A percentile compares a stretch with the other conserved stretches of the same genome.
Evolutionary conservation across 2,329 filamentous ascomycete genomes (phyloP).

Genomic region (Dichotomopilus funicola): DNA sequence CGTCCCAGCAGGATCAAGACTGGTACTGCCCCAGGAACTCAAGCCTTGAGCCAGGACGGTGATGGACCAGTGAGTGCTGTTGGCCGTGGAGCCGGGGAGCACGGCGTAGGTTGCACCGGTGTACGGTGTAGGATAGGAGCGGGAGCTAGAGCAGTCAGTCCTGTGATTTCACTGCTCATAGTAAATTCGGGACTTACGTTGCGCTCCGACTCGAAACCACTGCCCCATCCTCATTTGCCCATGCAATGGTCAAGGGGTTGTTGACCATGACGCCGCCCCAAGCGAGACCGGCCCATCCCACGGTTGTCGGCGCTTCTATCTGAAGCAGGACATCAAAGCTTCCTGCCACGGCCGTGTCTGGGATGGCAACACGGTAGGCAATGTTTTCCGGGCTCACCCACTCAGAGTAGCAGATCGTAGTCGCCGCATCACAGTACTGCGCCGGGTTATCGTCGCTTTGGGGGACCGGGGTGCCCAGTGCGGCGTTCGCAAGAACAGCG

Average conservation of each 20-base stretch:
- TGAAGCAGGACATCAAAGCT: constrained; percentile 34
- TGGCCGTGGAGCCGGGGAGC: constrained; percentile 30
- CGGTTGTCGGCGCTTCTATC: constrained; percentile 33
- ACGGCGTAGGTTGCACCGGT: constrained; percentile 30
- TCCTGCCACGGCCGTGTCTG: constrained; percentile 26
- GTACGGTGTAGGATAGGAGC: constrained; percentile 31
- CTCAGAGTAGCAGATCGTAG: constrained; percentile 28
- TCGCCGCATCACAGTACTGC: constrained; percentile 26
- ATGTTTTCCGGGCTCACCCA: constrained; percentile 24
- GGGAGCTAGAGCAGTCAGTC: constrained; percentile 15
- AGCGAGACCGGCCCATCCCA: constrained; percentile 36
- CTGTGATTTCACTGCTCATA: background rate
- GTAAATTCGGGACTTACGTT: constrained; percentile 24
- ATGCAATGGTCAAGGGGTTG: constrained; percentile 35
- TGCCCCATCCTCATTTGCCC: constrained; percentile 32
- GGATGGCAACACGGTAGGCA: constrained; percentile 27
- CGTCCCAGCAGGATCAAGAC: constrained; percentile 24
- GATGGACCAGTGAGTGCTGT: constrained; percentile 37
- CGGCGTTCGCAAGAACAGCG: constrained; percentile 17
- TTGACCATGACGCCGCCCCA: constrained; percentile 39
- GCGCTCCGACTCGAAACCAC: constrained; percentile 35
- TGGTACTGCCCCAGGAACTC: constrained; percentile 30
- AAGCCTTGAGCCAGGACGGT: constrained; percentile 35
- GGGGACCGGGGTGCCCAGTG: constrained; percentile 14
- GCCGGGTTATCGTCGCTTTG: constrained; percentile 13